A percentile compares a stretch with the other conserved stretches of the same genome.
Evolutionary conservation across 768 basidiomycete species (phyloP).

Genomic region (Gloeophyllum trabeum): DNA sequence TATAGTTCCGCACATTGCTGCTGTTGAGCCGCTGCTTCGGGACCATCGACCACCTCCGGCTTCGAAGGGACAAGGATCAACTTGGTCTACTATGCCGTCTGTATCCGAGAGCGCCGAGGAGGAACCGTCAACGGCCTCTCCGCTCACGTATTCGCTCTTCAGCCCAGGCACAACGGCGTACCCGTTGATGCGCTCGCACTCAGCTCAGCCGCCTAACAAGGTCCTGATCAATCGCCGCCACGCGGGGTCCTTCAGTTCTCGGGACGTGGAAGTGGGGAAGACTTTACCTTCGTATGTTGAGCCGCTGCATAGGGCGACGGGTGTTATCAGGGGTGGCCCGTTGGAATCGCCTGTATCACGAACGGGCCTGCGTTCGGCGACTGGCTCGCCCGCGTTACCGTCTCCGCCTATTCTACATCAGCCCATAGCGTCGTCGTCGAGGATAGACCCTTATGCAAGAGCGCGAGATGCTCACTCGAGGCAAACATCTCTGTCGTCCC

Average conservation of each 20-base stretch:
- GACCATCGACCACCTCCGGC: conserved; percentile 24
- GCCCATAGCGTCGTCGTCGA: conserved; percentile 11
- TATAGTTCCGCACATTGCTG: conserved; percentile 60
- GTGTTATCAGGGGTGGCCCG: conserved; percentile 15
- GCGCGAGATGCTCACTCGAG: conserved; percentile 24
- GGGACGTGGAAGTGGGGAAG: conserved; percentile 86
- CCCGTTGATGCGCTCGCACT: conserved; percentile 19
- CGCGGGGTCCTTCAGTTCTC: conserved; percentile 90
- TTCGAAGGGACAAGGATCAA: not conserved
- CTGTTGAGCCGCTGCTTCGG: conserved; percentile 52
- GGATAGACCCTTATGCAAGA: not conserved
- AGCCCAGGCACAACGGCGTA: conserved; percentile 12
- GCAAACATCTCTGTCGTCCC: conserved; percentile 30
- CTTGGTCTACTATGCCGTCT: conserved; percentile 3
- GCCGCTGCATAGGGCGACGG: conserved; percentile 29
- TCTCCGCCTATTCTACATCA: conserved; percentile 4
- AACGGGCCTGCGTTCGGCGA: conserved; percentile 13
- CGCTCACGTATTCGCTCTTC: conserved; percentile 15
- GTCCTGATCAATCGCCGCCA: conserved; percentile 39
- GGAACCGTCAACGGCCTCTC: conserved; percentile 16
- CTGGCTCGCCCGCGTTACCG: conserved; percentile 6
- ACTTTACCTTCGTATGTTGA: conserved; percentile 56
- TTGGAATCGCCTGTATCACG: conserved; percentile 16
- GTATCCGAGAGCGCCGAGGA: conserved; percentile 11
- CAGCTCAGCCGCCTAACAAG: conserved; percentile 10